Base-by-base conservation (phyloP, 2,329 filamentous ascomycete species). In the Scopulariopsis brevicaulis region DNA sequence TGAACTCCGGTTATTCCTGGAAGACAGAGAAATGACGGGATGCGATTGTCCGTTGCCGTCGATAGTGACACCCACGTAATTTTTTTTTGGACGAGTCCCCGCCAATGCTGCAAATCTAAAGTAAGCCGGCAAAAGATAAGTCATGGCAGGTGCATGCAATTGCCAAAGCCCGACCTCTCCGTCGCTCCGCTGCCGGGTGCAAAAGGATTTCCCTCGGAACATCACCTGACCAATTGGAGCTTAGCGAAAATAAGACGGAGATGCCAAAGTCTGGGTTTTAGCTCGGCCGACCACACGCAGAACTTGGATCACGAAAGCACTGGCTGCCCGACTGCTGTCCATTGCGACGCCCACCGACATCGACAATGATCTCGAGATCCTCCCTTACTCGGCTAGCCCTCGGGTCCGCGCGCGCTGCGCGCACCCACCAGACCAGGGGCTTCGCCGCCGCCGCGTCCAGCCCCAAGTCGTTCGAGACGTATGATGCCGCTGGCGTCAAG, bases 401-500 rank as follows among this genome's bases (percentile, higher is more conserved):
- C 67, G 78, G 80, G 65, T 74, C 77, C 71, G 77, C 77, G 68
- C 71, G 80, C 77, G 79, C 80, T 73, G 81, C 81, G 69, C 73
- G 74, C 70, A 70, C 74, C 63, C 70, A 73, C 60, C 76, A 76
- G 68, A 73, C 69, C 66, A 77, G 81, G 65, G 73, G 74, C 64
- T 82, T 78, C 66, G 75, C 76, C 61, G 80, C 89, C 66, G 76
- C 88, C 79, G 74, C 77, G 64, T 71, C 78, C 61, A 73, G 74
- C 61, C 86, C 89, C 66, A 89, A 92, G 76, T 85, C 88, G 73
- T 99, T 95, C 78, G 87, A 96, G 77, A 84, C 88, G 62, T 82
- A 88, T 70, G 89, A 96, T 74, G 83, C 89, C 73, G 83, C 85
- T 72, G 93, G 93, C 69, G 79, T 97, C 76, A 96, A 96, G 82